Evolutionary conservation across 2,329 filamentous ascomycete genomes (phyloP).

Genomic region (Iodosphaeria phyllophila): DNA sequence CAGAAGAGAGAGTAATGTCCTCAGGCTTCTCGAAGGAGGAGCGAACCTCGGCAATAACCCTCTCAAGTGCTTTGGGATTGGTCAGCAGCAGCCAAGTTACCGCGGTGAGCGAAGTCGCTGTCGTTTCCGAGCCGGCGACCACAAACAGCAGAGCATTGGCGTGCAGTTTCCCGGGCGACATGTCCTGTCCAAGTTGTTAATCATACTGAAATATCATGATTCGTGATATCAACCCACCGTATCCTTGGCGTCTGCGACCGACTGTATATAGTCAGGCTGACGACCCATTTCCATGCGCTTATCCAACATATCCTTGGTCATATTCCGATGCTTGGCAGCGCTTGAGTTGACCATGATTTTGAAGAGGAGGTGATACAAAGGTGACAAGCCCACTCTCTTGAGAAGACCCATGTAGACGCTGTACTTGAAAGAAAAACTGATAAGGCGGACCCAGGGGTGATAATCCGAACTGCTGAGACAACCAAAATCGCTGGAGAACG

Average conservation of each 20-base stretch:
- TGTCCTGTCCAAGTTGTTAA: neutral
- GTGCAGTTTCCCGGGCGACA: constrained; percentile 1
- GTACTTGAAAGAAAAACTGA: too few species aligned
- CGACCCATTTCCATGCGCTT: too few species aligned
- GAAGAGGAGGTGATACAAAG: too few species aligned
- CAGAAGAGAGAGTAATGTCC: constrained; percentile 16
- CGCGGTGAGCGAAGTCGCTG: constrained; percentile 21
- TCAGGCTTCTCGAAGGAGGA: constrained; percentile 14
- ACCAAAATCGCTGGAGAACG: constrained; percentile 1
- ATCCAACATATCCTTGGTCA: too few species aligned
- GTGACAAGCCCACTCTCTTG: too few species aligned
- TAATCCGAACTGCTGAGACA: constrained; percentile 1
- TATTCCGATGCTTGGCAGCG: too few species aligned
- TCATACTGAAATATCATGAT: too few species aligned
- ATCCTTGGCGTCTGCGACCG: too few species aligned
- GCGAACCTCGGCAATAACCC: constrained; percentile 18
- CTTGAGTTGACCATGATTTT: too few species aligned
- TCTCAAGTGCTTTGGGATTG: constrained; percentile 11
- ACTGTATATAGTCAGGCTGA: too few species aligned
- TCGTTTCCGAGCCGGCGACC: constrained; percentile 24
- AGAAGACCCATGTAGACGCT: too few species aligned
- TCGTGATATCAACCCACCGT: too few species aligned
- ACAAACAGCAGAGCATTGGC: constrained; percentile 3
- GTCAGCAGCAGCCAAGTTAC: constrained; percentile 19
- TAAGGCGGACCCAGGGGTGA: constrained; percentile 3